Evolutionary conservation across 1,284 basidiomycete species (phyloP).

Genomic region (Xanthoconium separans): DNA sequence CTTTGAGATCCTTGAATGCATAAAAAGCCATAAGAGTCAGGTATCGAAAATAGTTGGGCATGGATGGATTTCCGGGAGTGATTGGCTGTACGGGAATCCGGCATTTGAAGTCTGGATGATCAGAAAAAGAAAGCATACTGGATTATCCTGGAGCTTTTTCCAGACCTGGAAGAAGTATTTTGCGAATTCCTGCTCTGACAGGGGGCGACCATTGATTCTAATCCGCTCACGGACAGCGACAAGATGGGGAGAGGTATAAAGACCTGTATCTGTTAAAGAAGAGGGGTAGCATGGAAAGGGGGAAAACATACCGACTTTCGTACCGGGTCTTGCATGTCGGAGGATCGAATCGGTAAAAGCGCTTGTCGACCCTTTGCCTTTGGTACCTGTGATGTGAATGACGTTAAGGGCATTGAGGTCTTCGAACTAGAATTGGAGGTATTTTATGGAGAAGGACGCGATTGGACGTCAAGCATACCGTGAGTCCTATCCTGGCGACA

Average conservation of each 20-base stretch:
- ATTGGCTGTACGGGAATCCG: constrained; percentile 37
- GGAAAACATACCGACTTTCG: constrained; percentile 63
- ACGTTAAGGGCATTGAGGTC: constrained; percentile 94
- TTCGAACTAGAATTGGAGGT: constrained; percentile 16
- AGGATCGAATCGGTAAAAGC: constrained; percentile 86
- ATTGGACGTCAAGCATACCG: constrained; percentile 41
- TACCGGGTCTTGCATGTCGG: constrained; percentile 58
- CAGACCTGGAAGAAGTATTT: constrained; percentile 97
- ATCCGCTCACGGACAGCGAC: constrained; percentile 96
- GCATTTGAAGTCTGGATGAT: constrained; percentile 1
- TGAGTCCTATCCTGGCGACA: constrained; percentile 84
- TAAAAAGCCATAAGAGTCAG: constrained; percentile 93
- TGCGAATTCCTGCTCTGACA: constrained; percentile 87
- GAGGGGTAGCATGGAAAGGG: not conserved
- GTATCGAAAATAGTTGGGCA: constrained; percentile 95
- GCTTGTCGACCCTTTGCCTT: constrained; percentile 97
- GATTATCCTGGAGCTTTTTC: constrained; percentile 81
- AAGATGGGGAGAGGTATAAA: constrained; percentile 97
- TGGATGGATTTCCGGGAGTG: constrained; percentile 58
- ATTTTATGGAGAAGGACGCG: constrained; percentile 9
- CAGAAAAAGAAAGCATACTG: constrained; percentile 14
- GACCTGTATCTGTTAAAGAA: constrained; percentile 46
- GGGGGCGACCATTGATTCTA: constrained; percentile 86
- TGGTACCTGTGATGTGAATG: constrained; percentile 97
- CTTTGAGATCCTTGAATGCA: constrained; percentile 77